These are phyloP conservation scores for Populus tomentosa DNA, from an alignment of 441 rosid species.

Conservation along the genomic window DNA sequence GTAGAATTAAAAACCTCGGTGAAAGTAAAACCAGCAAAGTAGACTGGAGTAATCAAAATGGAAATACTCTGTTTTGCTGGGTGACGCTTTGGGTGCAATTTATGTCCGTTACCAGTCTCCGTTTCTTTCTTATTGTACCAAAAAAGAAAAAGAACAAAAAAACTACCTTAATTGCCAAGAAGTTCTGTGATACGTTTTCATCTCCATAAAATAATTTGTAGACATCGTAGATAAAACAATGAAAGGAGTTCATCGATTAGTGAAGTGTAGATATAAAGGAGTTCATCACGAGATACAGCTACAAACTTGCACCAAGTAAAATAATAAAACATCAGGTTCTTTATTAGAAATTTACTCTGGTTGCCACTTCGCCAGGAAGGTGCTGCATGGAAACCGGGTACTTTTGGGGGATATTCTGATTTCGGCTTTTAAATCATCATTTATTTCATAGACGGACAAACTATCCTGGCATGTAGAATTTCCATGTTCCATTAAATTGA, in stretches of 20 bases:
- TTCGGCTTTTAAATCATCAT: background rate
- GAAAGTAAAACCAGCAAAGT: no score
- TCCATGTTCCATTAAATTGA: background rate
- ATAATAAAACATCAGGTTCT: background rate
- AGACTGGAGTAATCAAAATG: background rate
- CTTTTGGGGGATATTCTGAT: background rate
- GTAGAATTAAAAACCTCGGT: no score
- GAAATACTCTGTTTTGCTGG: background rate
- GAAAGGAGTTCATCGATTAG: background rate
- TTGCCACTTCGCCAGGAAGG: background rate
- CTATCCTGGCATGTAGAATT: background rate
- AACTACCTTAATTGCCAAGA: background rate
- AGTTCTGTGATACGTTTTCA: background rate
- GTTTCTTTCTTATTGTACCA: background rate
- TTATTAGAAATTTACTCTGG: background rate
- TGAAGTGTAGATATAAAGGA: background rate
- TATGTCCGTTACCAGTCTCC: background rate
- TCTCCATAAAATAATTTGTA: background rate
- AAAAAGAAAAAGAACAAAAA: no score
- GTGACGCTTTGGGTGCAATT: background rate
- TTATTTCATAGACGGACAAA: background rate
- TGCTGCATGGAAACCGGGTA: background rate
- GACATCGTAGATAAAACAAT: background rate
- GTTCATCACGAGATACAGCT: background rate
- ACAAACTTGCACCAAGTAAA: background rate